Conservation (phyloP, 2,329 filamentous ascomycete species). For the Alternaria viburni region DNA sequence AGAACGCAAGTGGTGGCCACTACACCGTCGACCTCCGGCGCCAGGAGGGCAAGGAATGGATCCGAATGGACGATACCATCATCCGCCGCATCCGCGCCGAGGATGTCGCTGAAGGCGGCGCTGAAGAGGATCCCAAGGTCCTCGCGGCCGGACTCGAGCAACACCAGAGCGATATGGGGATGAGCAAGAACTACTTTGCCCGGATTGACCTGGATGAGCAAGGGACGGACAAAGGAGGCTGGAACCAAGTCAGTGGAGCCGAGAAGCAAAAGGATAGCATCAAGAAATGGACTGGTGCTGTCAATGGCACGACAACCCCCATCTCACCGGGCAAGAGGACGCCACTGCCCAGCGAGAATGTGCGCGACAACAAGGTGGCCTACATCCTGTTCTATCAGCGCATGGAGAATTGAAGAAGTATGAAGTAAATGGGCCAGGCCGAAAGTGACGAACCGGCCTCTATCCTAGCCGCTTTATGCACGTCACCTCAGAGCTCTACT, state of each 20-base stretch:
- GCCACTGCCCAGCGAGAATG: conserved; percentile 60
- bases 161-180: conserved; percentile 64
- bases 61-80: conserved; percentile 91
- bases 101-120: conserved; percentile 85
- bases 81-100: conserved; percentile 84
- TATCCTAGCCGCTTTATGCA: conserved; percentile 5
- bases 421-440: background rate
- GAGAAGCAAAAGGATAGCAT: conserved; percentile 59
- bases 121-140: conserved; percentile 77
- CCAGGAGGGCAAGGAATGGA: conserved; percentile 95
- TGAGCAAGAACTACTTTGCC: conserved; percentile 76
- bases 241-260: conserved; percentile 83
- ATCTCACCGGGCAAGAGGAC: conserved; percentile 58
- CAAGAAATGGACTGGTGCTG: conserved; percentile 70
- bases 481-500: conserved; percentile 2
- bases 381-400: conserved; percentile 96
- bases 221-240: conserved; percentile 70
- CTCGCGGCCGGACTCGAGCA: conserved; percentile 71
- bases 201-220: conserved; percentile 66
- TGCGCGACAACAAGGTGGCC: conserved; percentile 94
- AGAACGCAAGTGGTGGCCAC: conserved; percentile 93
- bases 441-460: background rate
- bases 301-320: conserved; percentile 68
- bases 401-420: conserved; percentile 53
- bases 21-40: conserved; percentile 97